These are phyloP conservation scores for Lepidium sativum DNA, from an alignment of 345 rosid species.

Conservation along the genomic window DNA sequence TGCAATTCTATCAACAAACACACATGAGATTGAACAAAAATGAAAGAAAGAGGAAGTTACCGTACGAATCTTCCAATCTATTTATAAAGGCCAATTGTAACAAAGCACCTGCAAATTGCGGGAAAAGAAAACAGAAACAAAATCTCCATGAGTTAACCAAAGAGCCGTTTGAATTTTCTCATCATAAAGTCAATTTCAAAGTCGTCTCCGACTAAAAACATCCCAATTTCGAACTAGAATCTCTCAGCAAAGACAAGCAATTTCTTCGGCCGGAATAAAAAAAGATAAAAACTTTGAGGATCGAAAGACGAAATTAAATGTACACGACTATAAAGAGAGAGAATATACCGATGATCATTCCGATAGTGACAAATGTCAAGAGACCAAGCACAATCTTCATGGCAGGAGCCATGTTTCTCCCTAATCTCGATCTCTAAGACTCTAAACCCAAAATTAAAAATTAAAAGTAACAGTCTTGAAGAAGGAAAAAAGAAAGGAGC, in stretches of 20 bases:
- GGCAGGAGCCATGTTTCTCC: conserved; percentile 46
- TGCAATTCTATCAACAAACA: background rate
- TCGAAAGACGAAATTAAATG: background rate
- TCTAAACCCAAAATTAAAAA: background rate
- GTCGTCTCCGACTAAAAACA: background rate
- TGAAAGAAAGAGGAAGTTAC: conserved; percentile 28
- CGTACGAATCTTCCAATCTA: conserved; percentile 65
- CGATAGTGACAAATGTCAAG: conserved; percentile 74
- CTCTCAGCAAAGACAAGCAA: background rate
- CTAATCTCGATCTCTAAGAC: background rate
- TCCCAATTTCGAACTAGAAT: background rate
- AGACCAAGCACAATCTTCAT: conserved; percentile 76
- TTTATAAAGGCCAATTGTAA: conserved; percentile 73
- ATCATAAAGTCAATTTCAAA: conserved; percentile 2
- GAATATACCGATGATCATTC: conserved; percentile 78
- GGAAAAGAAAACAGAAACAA: background rate
- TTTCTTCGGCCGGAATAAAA: background rate
- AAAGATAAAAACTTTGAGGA: background rate
- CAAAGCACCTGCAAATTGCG: conserved; percentile 63
- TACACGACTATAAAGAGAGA: background rate
- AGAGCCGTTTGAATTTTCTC: conserved; percentile 3
- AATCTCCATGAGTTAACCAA: conserved; percentile 9
- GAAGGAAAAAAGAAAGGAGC: background rate
- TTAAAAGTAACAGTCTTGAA: conserved; percentile 1
- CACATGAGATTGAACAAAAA: background rate